Evolutionary conservation across 345 rosid species (phyloP), one percentile per base, ranked within the genome.

Genomic region (Gossypium mustelinum): DNA sequence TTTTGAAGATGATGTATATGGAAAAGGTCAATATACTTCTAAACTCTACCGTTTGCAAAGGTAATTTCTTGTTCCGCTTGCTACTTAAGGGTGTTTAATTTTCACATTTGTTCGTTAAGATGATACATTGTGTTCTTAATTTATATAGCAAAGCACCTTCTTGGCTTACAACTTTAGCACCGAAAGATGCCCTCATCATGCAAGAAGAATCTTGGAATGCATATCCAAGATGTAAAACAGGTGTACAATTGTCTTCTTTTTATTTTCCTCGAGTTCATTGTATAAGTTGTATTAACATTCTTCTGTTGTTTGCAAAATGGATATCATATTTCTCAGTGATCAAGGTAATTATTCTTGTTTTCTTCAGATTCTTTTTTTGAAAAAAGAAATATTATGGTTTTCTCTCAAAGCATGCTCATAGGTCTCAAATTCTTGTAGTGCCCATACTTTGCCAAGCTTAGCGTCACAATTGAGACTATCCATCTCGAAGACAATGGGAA

Each of bases 141-240:
- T 43, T 81, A 75, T 79, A 76, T 85, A 90, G 94, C 85, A 90
- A 88, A 86, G 90, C 84, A 16, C 94, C 94, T 54, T 44, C 88
- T 75, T 90, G 94, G 94, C 83, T 90, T 60, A 82, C 86, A 66
- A 60, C 89, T 63, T 72, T 90, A 78, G 92, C 94, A 10, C 90
- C 94, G 0, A 74, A 85, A 62, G 90, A 90, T 76, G 90, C 92
- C 75, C 94, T 90, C 25, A 48, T 88, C 73, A 80, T 90, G 88
- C 81, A 86, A 68, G 94, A 90, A 82, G 92, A 88, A 78, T 87
- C 94, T 8, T 88, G 94, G 94, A 88, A 90, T 81, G 86, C 94
- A 41, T 90, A 84, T 61, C 94, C 94, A 43, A 86, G 89, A 77
- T 90, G 92, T 79, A 90, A 88, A 85, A 88, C 94, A 80, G 91